A percentile compares a stretch with the other conserved stretches of the same genome.
phyloP scores from a whole-genome alignment of 192 early-diverging fungal species.

The Backusella psychrophila region DNA sequence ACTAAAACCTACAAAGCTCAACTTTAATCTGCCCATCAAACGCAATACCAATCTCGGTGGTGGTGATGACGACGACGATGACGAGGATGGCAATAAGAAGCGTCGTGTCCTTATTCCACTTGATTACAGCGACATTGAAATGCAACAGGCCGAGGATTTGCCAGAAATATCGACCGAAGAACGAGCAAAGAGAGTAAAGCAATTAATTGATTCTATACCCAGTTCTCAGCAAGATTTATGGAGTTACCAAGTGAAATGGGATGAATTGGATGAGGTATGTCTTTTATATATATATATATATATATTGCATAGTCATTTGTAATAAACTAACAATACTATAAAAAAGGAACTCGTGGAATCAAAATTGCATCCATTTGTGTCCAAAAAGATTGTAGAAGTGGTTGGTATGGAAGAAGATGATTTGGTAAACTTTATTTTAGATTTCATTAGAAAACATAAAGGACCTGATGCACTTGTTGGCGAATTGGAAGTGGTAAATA shows the following conservation, averaged over 20 bases:
- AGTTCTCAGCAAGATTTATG: constrained; percentile 65
- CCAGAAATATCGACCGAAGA: constrained; percentile 67
- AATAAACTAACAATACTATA: constrained; percentile 19
- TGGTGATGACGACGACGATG: constrained; percentile 51
- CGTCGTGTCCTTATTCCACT: constrained; percentile 48
- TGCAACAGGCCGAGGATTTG: constrained; percentile 14
- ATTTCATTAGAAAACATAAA: constrained; percentile 63
- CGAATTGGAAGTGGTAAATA: constrained; percentile 72
- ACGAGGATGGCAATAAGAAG: constrained; percentile 46
- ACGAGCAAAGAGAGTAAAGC: constrained; percentile 57
- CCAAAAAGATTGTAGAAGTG: constrained; percentile 77
- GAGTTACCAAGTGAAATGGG: constrained; percentile 76
- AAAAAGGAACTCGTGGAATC: constrained; percentile 50
- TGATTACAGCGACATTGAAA: constrained; percentile 49
- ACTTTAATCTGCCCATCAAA: constrained; percentile 32
- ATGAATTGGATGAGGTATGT: constrained; percentile 63
- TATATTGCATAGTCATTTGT: not conserved
- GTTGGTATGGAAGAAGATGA: constrained; percentile 80
- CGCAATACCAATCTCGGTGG: constrained; percentile 27
- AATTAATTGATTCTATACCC: constrained; percentile 68
- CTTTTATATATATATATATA: too few relatives aligned
- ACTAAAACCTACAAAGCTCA: constrained; percentile 24
- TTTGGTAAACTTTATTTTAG: constrained; percentile 76
- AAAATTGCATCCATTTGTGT: constrained; percentile 74
- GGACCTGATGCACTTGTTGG: constrained; percentile 64